A percentile compares a stretch with the other conserved stretches of the same genome.
These are phyloP conservation scores for Leccinum fibrillosum DNA, from an alignment of 768 basidiomycete genomes.

Conservation along the genomic window DNA sequence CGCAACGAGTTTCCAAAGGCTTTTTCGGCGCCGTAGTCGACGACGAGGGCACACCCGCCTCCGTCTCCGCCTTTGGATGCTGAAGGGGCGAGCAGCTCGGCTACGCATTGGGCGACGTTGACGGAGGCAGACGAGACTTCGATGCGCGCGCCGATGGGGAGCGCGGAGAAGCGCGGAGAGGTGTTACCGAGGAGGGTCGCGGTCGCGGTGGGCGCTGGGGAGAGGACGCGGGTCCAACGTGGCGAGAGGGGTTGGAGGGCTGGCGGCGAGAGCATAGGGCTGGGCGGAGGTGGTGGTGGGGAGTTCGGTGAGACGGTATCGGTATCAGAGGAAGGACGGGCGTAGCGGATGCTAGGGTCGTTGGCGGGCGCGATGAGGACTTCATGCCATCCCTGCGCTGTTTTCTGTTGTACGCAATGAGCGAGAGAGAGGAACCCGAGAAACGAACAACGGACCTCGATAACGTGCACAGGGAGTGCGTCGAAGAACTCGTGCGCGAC, in stretches of 20 bases:
- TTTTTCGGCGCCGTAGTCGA: conserved; percentile 85
- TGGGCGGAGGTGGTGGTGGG: not conserved
- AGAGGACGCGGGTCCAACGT: conserved; percentile 63
- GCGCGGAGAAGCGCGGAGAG: conserved; percentile 63
- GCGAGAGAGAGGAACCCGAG: no score
- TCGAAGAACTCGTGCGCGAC: conserved; percentile 98
- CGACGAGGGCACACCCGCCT: conserved; percentile 67
- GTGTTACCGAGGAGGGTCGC: conserved; percentile 58
- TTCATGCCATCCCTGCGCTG: conserved; percentile 79
- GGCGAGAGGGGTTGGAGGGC: conserved; percentile 15
- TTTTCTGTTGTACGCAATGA: conserved; percentile 51
- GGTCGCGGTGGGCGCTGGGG: conserved; percentile 51
- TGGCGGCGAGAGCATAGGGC: not conserved
- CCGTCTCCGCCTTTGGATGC: conserved; percentile 23
- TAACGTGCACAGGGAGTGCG: conserved; percentile 86
- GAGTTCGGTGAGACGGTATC: conserved; percentile 6
- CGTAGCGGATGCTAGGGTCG: conserved; percentile 36
- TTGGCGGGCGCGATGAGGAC: conserved; percentile 58
- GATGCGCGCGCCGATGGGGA: conserved; percentile 69
- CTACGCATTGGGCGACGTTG: conserved; percentile 64
- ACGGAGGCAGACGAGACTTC: conserved; percentile 79
- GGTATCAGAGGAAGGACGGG: conserved; percentile 17
- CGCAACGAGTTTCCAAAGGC: conserved; percentile 74
- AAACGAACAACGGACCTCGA: conserved; percentile 56
- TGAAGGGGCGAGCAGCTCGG: conserved; percentile 48